Evolutionary conservation across 768 basidiomycete genomes (phyloP).

Genomic region (Glaciozyma antarctica): DNA sequence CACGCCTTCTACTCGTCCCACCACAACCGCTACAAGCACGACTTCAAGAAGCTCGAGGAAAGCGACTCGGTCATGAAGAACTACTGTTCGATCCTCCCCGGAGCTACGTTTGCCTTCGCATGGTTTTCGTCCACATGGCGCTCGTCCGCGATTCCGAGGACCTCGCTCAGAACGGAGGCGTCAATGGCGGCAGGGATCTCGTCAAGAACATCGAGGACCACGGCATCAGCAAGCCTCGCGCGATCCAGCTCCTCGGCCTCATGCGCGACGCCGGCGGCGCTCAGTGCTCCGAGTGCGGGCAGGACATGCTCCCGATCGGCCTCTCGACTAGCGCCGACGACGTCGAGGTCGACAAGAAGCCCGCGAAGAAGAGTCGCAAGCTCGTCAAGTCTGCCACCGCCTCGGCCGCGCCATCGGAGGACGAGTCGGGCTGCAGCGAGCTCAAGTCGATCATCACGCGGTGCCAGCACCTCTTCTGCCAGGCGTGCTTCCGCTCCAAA

Average conservation of each 20-base stretch:
- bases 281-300: conserved; percentile 78
- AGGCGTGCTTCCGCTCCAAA: conserved; percentile 69
- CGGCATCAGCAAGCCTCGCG: conserved; percentile 63
- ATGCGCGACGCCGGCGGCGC: conserved; percentile 77
- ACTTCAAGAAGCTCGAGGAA: conserved; percentile 74
- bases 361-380: conserved; percentile 14
- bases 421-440: not conserved
- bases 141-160: conserved; percentile 53
- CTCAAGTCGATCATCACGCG: conserved; percentile 59
- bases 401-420: conserved; percentile 22
- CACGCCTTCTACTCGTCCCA: conserved; percentile 77
- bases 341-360: conserved; percentile 12
- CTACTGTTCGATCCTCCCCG: conserved; percentile 91
- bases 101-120: conserved; percentile 89
- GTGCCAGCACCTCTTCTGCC: conserved; percentile 89
- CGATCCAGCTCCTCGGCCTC: conserved; percentile 71
- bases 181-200: conserved; percentile 54
- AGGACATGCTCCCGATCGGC: conserved; percentile 52
- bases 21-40: conserved; percentile 79
- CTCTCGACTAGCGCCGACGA: conserved; percentile 19
- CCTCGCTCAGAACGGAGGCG: conserved; percentile 32
- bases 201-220: conserved; percentile 63
- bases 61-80: conserved; percentile 96
- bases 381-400: conserved; percentile 6
- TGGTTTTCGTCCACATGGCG: conserved; percentile 95